Conservation (phyloP, 169 alveolate genomes). For the Cyclospora cayetanensis region DNA sequence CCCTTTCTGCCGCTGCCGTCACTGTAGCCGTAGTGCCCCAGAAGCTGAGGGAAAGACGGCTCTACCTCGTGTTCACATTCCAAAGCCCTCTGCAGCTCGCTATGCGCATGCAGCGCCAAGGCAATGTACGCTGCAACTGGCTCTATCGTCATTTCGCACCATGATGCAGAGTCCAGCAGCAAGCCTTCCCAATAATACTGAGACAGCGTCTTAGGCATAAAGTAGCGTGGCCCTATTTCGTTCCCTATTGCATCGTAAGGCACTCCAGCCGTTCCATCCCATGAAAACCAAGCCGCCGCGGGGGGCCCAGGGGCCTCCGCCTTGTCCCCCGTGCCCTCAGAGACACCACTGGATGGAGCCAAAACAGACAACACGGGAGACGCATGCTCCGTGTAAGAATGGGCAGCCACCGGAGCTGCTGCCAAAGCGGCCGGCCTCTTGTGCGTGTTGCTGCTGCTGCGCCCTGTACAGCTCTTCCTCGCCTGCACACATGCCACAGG, state of each 20-base stretch:
- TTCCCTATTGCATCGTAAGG: slow-evolving; percentile 43
- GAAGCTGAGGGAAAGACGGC: background rate
- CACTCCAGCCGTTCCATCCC: background rate
- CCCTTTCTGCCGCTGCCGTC: too few species aligned
- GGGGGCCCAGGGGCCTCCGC: background rate
- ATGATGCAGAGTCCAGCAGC: slow-evolving; percentile 44
- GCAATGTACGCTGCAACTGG: slow-evolving; percentile 45
- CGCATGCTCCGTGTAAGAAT: background rate
- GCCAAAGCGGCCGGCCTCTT: background rate
- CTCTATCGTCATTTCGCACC: slow-evolving; percentile 25
- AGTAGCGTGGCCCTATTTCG: background rate
- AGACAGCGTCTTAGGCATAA: background rate
- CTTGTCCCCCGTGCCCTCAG: background rate
- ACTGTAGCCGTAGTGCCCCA: too few species aligned
- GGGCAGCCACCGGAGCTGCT: background rate
- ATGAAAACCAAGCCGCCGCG: background rate
- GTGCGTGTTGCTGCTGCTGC: background rate
- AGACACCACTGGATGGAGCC: background rate
- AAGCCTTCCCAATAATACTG: slow-evolving; percentile 37
- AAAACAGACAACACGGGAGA: background rate
- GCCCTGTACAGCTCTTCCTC: background rate
- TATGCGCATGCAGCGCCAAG: slow-evolving; percentile 2
- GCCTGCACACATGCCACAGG: too few species aligned
- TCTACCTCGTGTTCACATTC: background rate
- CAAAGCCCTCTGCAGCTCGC: slow-evolving; percentile 15